phyloP scores from a whole-genome alignment of 2,329 filamentous ascomycete genomes.

The Cyphellophora attinorum region DNA sequence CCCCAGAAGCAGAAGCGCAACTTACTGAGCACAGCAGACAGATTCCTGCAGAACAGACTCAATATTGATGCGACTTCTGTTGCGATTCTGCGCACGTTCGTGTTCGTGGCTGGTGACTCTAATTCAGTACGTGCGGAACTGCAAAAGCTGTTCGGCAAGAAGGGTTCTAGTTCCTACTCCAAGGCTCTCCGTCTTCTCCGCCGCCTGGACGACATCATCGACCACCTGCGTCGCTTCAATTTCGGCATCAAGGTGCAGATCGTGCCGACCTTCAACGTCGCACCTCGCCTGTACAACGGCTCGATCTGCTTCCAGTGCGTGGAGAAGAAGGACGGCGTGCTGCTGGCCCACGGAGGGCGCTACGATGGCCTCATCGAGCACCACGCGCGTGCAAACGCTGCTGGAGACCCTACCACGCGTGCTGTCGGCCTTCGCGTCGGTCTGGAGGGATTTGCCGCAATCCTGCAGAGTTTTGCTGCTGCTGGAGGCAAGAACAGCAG shows the following conservation, averaged over 20 bases:
- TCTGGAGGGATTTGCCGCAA: conserved; percentile 10
- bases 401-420: conserved; percentile 59
- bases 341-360: conserved; percentile 84
- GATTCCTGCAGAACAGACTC: too few species aligned
- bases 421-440: conserved; percentile 74
- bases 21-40: too few species aligned
- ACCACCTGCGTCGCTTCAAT: conserved; percentile 65
- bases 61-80: conserved; percentile 82
- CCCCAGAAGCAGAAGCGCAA: too few species aligned
- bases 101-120: conserved; percentile 57
- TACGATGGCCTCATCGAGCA: conserved; percentile 86
- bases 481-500: neutral
- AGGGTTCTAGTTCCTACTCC: conserved; percentile 28
- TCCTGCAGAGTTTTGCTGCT: neutral
- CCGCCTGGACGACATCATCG: conserved; percentile 68
- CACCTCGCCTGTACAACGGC: conserved; percentile 80
- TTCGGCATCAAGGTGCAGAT: conserved; percentile 73
- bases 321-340: conserved; percentile 65
- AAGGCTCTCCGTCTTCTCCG: conserved; percentile 51
- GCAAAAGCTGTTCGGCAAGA: conserved; percentile 41
- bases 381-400: conserved; percentile 60
- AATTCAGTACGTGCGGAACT: conserved; percentile 14
- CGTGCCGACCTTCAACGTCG: conserved; percentile 75
- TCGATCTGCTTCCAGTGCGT: conserved; percentile 86
- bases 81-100: conserved; percentile 81